Evolutionary conservation across 129 eudicot species (phyloP), one percentile per base, ranked within the genome.

Genomic region (sunflower (Helianthus annuus)): DNA sequence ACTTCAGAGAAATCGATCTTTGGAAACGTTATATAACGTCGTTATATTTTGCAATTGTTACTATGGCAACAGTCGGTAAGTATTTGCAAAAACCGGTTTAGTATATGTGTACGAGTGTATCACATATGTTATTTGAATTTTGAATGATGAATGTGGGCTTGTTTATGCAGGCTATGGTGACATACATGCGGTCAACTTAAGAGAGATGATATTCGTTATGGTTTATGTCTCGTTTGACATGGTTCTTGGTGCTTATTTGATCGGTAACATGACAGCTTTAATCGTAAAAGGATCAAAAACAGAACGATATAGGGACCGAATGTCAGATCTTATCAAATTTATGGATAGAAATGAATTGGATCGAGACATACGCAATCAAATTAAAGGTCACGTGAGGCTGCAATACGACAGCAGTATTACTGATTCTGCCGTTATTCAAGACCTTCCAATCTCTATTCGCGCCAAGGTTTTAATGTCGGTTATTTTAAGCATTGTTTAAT

Each of bases 1-100:
- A 81, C 73, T 94, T 94, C 78, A 82, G 97, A 83, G 96, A 93
- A 3, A 84, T 93, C 56, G 92, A 90, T 80, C 46, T 93, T 45
- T 89, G 95, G 97, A 87, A 72, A 39, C 81, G 97, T 7, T 94
- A 94, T 65, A 65, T 69, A 32, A 90, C 96, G 13, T 94, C 98
- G 0, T 61, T 94, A 69, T 94, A 94, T 70, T 94, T 94, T 75
- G 87, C 98, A 38, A 83, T 94, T 52, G 88, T 90, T 77, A 94
- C 98, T 55, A 94, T 94, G 98, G 79, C 97, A 36, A 94, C 98
- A 40, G 98, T 94, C 14, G 98, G 98, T 92, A 68, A 85, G 89
- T 80, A 48, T 48, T 15, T 66, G 78, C 58, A 39, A 15, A 36
- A 42, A 73, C 36, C 15, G 42, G 42, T 61, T 60, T 36, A 60